Conservation (phyloP, 805 yeast species). For the Candida awuae region DNA sequence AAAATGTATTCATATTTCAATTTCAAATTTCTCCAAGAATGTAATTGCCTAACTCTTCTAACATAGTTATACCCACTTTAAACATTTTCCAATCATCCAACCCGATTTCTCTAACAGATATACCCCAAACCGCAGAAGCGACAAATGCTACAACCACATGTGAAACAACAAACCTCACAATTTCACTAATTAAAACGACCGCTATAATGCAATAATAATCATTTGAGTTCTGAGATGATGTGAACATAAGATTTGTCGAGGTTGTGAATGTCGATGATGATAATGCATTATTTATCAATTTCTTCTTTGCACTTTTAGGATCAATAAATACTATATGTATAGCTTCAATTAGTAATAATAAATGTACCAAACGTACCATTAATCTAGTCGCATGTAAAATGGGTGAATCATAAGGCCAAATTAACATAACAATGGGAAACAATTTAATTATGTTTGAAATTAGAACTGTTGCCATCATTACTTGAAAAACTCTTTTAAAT, state of each 20-base stretch:
- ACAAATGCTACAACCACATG: constrained; percentile 19
- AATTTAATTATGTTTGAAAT: constrained; percentile 74
- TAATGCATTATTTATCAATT: neutral
- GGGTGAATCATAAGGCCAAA: constrained; percentile 93
- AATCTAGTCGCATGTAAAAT: constrained; percentile 35
- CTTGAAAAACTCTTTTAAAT: constrained; percentile 5
- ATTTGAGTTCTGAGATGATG: too few species aligned
- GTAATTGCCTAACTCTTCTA: constrained; percentile 17
- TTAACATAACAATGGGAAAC: constrained; percentile 85
- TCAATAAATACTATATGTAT: constrained; percentile 25
- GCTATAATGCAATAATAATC: constrained; percentile 25
- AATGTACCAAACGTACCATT: constrained; percentile 26
- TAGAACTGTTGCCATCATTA: constrained; percentile 56
- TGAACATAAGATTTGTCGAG: too few species aligned
- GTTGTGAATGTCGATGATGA: neutral
- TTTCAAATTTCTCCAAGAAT: constrained; percentile 3
- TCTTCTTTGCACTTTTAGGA: constrained; percentile 5
- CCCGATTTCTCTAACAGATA: constrained; percentile 16
- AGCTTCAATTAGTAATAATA: constrained; percentile 27
- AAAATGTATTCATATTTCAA: too few species aligned
- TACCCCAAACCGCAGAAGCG: constrained; percentile 16
- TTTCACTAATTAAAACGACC: constrained; percentile 21
- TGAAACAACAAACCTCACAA: constrained; percentile 16
- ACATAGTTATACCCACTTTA: constrained; percentile 14
- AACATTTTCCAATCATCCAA: constrained; percentile 24